A percentile compares a stretch with the other conserved stretches of the same genome.
phyloP scores from a whole-genome alignment of 1,139 yeast species.

The Sugiyamaella novakii region DNA sequence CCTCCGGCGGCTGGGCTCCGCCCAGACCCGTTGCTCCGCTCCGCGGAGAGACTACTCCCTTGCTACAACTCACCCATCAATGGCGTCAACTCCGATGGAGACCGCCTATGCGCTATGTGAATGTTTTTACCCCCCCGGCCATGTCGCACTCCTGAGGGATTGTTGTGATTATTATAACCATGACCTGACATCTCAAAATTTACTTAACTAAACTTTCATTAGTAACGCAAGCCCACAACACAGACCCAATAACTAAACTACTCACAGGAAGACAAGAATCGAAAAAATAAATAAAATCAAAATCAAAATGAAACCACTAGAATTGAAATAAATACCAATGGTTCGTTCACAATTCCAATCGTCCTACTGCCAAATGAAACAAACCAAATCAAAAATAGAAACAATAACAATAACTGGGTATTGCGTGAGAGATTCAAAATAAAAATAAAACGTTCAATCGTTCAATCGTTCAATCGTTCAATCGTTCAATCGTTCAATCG shows the following conservation, averaged over 20 bases:
- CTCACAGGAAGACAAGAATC: constrained; percentile 17
- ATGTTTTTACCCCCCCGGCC: constrained; percentile 41
- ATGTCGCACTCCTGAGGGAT: constrained; percentile 17
- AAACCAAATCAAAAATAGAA: too few species aligned
- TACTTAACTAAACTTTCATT: constrained; percentile 6
- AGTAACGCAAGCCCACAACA: neutral
- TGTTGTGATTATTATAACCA: constrained; percentile 14
- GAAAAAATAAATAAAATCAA: constrained; percentile 5
- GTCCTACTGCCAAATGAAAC: too few species aligned
- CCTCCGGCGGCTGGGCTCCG: too few species aligned
- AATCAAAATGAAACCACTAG: neutral
- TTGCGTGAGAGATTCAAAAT: too few species aligned
- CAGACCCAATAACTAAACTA: neutral
- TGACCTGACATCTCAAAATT: constrained; percentile 15
- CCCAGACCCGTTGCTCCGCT: too few species aligned
- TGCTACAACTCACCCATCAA: constrained; percentile 78
- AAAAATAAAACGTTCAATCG: too few species aligned
- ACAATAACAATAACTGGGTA: too few species aligned
- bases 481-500: too few species aligned
- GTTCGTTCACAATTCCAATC: constrained; percentile 5
- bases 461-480: too few species aligned
- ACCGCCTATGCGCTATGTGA: constrained; percentile 91
- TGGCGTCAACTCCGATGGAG: constrained; percentile 93
- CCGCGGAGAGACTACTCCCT: too few species aligned
- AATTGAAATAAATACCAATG: neutral